Conservation (phyloP, 345 rosid species). For the Lepidium didymum region DNA sequence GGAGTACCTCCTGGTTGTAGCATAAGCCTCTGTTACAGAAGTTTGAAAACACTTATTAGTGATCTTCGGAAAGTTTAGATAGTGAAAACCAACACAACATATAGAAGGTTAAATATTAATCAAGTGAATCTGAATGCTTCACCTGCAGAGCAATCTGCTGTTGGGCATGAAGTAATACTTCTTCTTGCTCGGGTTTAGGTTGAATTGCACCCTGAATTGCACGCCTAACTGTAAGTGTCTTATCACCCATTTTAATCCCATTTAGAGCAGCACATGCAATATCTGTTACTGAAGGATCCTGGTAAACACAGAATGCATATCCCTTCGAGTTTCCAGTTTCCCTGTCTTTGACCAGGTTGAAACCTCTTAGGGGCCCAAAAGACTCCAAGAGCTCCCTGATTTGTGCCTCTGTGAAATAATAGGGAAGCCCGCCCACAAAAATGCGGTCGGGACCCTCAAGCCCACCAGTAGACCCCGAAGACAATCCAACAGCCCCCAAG, state of each 20-base stretch:
- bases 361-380: conserved; percentile 85
- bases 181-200: conserved; percentile 96
- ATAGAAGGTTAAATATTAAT: background rate
- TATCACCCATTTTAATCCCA: conserved; percentile 98
- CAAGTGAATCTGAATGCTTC: background rate
- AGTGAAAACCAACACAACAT: background rate
- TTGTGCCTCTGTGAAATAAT: conserved; percentile 91
- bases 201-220: conserved; percentile 88
- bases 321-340: conserved; percentile 98
- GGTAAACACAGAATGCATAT: conserved; percentile 92
- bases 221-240: conserved; percentile 92
- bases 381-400: conserved; percentile 95
- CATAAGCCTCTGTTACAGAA: conserved; percentile 58
- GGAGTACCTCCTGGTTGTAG: conserved; percentile 64
- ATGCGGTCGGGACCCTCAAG: conserved; percentile 99
- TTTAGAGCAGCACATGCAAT: conserved; percentile 94
- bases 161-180: conserved; percentile 78
- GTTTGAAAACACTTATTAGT: background rate
- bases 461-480: conserved; percentile 91
- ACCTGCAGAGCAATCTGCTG: conserved; percentile 99
- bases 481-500: conserved; percentile 86
- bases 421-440: conserved; percentile 95
- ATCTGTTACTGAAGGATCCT: conserved; percentile 94
- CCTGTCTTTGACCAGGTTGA: conserved; percentile 95
- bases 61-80: background rate